phyloP scores from a whole-genome alignment of 345 rosid species.

The Physaria fendleri region DNA sequence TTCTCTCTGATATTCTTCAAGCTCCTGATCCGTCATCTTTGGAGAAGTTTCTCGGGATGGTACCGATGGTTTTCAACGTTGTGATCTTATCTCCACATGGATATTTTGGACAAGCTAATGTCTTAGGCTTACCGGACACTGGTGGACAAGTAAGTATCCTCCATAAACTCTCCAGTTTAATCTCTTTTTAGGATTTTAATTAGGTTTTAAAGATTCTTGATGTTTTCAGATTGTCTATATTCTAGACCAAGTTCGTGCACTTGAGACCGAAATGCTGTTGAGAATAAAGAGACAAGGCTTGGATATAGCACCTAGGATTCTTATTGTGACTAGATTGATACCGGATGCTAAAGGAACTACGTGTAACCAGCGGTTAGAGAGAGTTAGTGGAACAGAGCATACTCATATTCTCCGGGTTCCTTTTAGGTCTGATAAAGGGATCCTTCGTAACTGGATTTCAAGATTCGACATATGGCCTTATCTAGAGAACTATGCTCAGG shows the following conservation, averaged over 20 bases:
- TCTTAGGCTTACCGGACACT: constrained; percentile 95
- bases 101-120: constrained; percentile 99
- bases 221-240: constrained; percentile 79
- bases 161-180: not conserved
- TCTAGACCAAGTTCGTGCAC: constrained; percentile 95
- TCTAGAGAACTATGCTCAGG: constrained; percentile 85
- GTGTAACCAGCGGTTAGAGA: constrained; percentile 88
- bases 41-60: constrained; percentile 89
- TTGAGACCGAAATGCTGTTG: constrained; percentile 84
- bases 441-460: constrained; percentile 91
- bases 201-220: not conserved
- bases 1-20: constrained; percentile 84
- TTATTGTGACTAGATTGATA: constrained; percentile 85
- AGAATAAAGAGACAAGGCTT: constrained; percentile 86
- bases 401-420: constrained; percentile 83
- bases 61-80: constrained; percentile 94
- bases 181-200: not conserved
- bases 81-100: constrained; percentile 97
- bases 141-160: constrained; percentile 98
- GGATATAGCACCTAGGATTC: constrained; percentile 76
- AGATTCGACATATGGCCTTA: constrained; percentile 99
- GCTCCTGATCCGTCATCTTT: constrained; percentile 93
- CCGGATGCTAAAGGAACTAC: constrained; percentile 94
- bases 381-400: constrained; percentile 89
- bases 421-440: constrained; percentile 82